Percentiles rank a stretch among this genome's conserved stretches.
phyloP scores from a whole-genome alignment of 176 grass and related monocot genomes.

The Oryza punctata region DNA sequence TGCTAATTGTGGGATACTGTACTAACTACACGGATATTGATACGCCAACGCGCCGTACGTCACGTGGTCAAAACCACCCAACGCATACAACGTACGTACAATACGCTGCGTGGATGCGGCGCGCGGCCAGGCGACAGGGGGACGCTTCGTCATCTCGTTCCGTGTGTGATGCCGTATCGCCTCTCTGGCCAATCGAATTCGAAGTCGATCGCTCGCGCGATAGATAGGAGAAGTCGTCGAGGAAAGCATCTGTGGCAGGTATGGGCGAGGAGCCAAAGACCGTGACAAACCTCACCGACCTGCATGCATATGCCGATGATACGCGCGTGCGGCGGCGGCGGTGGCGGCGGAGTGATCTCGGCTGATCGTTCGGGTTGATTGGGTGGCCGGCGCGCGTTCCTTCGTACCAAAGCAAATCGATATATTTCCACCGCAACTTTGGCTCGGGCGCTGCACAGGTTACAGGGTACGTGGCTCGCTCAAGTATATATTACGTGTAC shows the following conservation, averaged over 20 bases:
- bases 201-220: not conserved
- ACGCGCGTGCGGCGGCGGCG: not conserved
- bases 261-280: no score
- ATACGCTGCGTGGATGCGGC: not conserved
- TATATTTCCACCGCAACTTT: not conserved
- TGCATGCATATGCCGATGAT: no score
- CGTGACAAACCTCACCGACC: not conserved
- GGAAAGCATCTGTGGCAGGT: slow-evolving; percentile 3
- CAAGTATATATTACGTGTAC: not conserved
- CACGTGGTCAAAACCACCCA: slow-evolving; percentile 1
- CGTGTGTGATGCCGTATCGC: no score
- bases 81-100: not conserved
- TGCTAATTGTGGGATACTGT: not conserved
- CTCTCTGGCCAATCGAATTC: not conserved
- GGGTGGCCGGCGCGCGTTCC: not conserved
- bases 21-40: not conserved
- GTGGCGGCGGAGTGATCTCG: not conserved
- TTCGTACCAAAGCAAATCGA: slow-evolving; percentile 18
- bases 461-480: not conserved
- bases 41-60: not conserved
- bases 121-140: not conserved
- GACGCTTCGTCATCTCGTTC: no score
- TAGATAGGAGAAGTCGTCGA: no score
- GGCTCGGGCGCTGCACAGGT: not conserved
- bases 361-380: not conserved